phyloP scores from a whole-genome alignment of 768 basidiomycete species.

The Cystofilobasidium bisporidii region DNA sequence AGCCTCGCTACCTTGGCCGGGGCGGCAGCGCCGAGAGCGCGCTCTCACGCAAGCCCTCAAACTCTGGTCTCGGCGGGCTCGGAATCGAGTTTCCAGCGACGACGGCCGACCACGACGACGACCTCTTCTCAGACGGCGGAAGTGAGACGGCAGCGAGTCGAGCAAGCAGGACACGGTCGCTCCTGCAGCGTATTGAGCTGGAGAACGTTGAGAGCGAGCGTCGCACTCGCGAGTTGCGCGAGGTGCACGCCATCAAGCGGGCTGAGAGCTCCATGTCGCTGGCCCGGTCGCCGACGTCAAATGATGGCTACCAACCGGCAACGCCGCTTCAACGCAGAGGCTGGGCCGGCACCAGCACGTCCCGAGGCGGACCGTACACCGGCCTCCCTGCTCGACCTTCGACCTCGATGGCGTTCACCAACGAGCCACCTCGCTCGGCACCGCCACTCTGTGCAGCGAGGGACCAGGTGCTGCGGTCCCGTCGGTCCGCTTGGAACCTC shows the following conservation, averaged over 20 bases:
- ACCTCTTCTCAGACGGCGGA: neutral
- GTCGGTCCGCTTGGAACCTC: slow-evolving; percentile 2
- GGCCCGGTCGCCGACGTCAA: neutral
- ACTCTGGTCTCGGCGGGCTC: neutral
- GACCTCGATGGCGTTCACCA: neutral
- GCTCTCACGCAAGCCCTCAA: neutral
- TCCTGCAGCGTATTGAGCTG: slow-evolving; percentile 1
- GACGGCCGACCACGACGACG: neutral
- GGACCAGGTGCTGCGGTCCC: neutral
- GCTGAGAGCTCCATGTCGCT: slow-evolving; percentile 10
- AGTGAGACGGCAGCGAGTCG: neutral
- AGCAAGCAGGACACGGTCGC: neutral
- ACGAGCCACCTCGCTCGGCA: neutral
- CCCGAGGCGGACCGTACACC: neutral
- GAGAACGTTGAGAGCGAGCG: slow-evolving; percentile 3
- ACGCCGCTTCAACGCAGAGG: neutral
- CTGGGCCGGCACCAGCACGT: neutral
- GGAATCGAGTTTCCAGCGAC: neutral
- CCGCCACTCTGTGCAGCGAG: neutral
- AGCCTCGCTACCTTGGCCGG: slow-evolving; percentile 1
- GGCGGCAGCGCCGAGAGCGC: slow-evolving; percentile 10
- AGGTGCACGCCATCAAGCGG: slow-evolving; percentile 10
- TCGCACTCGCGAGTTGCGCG: neutral
- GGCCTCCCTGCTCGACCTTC: neutral
- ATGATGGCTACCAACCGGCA: neutral